Conservation (phyloP, 768 basidiomycete genomes). For the Amanita muscaria region DNA sequence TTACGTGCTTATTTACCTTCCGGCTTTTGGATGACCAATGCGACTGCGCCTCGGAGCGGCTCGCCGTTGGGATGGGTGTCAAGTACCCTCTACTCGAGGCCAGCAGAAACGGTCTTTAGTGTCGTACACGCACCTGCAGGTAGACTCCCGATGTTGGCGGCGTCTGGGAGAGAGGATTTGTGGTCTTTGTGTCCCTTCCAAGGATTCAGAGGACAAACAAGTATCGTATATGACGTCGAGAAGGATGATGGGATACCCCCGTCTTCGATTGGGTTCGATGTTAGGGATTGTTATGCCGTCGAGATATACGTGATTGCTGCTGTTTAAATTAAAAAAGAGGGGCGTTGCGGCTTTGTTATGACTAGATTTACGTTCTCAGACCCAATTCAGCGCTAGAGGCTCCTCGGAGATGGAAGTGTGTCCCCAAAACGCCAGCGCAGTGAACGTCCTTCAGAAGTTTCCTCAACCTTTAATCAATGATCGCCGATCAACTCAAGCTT, state of each 20-base stretch:
- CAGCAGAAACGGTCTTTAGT: conserved; percentile 29
- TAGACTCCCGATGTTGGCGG: conserved; percentile 22
- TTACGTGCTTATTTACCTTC: conserved; percentile 28
- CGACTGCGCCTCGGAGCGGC: conserved; percentile 25
- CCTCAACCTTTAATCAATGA: too few species aligned
- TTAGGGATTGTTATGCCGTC: conserved; percentile 23
- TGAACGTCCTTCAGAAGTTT: too few species aligned
- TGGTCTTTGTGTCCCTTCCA: conserved; percentile 33
- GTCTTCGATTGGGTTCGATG: conserved; percentile 17
- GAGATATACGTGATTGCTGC: conserved; percentile 19
- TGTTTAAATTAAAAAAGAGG: too few species aligned
- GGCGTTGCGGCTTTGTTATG: too few species aligned
- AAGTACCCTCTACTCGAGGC: conserved; percentile 20
- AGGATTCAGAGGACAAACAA: conserved; percentile 22
- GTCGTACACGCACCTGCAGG: conserved; percentile 17
- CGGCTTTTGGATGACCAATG: conserved; percentile 31
- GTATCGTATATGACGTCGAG: conserved; percentile 28
- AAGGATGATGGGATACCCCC: conserved; percentile 13
- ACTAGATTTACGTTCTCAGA: background rate
- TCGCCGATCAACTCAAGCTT: too few species aligned
- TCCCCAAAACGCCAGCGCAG: too few species aligned
- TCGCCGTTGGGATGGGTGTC: conserved; percentile 28
- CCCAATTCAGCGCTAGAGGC: too few species aligned
- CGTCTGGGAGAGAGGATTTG: conserved; percentile 20
- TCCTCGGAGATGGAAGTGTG: too few species aligned